Base-by-base conservation (phyloP, 2,329 filamentous ascomycete species). In the Ceratocystis lukuohia region DNA sequence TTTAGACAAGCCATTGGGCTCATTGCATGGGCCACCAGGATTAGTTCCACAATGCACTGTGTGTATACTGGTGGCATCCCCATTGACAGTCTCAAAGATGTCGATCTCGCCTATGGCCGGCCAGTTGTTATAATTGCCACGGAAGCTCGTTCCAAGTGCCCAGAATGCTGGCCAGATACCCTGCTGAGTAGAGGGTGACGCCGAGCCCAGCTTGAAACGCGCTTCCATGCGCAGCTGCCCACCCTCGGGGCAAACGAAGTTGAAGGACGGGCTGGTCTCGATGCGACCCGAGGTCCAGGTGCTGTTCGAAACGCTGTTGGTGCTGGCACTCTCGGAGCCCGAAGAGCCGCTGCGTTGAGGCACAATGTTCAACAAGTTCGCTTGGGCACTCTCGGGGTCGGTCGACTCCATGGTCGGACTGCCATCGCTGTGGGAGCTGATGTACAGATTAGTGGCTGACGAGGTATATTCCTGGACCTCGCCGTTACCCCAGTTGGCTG, bases 111-210 rank as follows among this genome's bases (percentile, higher is more conserved):
- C 76, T 12, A 75, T 70, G 5, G 69, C 63, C 0, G 79, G 78
- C 79, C 78, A 80, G 67, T 74, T 74, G 15, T 68, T 70, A 68
- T 75, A 75, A 66, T 76, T 73, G 37, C 70, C 70, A 56, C 77
- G 74, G 71, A 75, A 78, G 1, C 68, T 70, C 7, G 72, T 68
- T 5, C 78, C 78, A 41, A 80, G 74, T 25, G 75, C 71, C 78
- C 78, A 80, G 69, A 80, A 80, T 0, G 78, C 78, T 0, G 76
- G 76, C 78, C 79, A 80, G 70, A 79, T 77, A 20, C 78, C 77
- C 61, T 74, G 69, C 67, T 77, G 74, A 3, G 69, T 63, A 7
- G 64, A 25, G 30, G 66, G 63, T 1, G 72, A 44, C 20, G 71
- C 71, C 65, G 28, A 65, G n/a, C 76, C 74, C 2, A 80, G 70